Percentiles rank a stretch among this genome's conserved stretches.
Conservation (phyloP, 2,329 filamentous ascomycete species). For the Tolypocladium pustulatum region DNA sequence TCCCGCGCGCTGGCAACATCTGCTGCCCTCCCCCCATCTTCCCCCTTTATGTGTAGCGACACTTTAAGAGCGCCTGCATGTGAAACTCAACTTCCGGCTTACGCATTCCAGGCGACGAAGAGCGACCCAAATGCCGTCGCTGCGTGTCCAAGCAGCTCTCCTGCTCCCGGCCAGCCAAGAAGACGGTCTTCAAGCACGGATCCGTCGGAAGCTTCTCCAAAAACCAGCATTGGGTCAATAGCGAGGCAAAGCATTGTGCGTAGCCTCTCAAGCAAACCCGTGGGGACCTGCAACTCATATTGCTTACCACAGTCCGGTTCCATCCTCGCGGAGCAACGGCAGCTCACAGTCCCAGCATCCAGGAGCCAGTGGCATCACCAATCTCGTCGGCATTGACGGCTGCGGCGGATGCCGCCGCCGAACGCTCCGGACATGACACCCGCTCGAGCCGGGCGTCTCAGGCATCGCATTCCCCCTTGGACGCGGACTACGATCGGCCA, state of each 20-base stretch:
- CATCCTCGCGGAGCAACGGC: slow-evolving; percentile 8
- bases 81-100: background rate
- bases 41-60: too few relatives aligned
- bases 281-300: background rate
- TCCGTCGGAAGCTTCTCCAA: slow-evolving; percentile 20
- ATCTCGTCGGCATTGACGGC: background rate
- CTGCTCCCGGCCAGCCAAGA: slow-evolving; percentile 22
- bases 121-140: slow-evolving; percentile 23
- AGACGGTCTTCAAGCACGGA: slow-evolving; percentile 26
- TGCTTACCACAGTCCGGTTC: slow-evolving; percentile 6
- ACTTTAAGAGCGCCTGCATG: background rate
- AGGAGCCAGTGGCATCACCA: background rate
- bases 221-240: slow-evolving; percentile 26
- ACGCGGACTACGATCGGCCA: background rate
- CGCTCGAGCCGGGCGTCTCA: background rate
- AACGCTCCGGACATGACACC: background rate
- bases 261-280: background rate
- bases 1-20: too few relatives aligned
- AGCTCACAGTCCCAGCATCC: background rate
- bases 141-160: slow-evolving; percentile 21
- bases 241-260: slow-evolving; percentile 22
- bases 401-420: background rate
- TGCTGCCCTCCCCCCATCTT: too few relatives aligned
- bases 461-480: background rate
- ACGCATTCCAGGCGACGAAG: slow-evolving; percentile 22